A percentile compares a stretch with the other conserved stretches of the same genome.
These are phyloP conservation scores for Gossypium aridum DNA, from an alignment of 441 rosid genomes.

Conservation along the genomic window DNA sequence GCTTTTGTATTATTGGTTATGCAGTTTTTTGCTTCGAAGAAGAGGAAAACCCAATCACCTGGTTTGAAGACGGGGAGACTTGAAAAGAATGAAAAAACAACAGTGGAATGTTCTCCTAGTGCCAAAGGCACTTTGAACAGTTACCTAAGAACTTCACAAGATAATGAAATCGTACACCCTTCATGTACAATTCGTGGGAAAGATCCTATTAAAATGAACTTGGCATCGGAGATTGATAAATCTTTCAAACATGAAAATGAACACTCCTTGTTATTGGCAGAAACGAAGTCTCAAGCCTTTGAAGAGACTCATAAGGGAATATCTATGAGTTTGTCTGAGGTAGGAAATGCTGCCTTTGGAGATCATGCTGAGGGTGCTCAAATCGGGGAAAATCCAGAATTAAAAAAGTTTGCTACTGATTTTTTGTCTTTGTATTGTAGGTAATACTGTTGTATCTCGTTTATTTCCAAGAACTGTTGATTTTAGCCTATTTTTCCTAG, in stretches of 20 bases:
- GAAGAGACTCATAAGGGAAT: slow-evolving; percentile 27
- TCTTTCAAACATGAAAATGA: slow-evolving; percentile 25
- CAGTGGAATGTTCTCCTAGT: slow-evolving; percentile 53
- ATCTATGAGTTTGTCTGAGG: slow-evolving; percentile 30
- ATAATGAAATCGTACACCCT: slow-evolving; percentile 16
- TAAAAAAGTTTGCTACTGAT: slow-evolving; percentile 63
- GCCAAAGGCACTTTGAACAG: slow-evolving; percentile 62
- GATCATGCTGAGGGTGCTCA: slow-evolving; percentile 22
- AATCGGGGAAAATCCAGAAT: slow-evolving; percentile 37
- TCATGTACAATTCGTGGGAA: slow-evolving; percentile 19
- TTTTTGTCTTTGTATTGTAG: slow-evolving; percentile 90
- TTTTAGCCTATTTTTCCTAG: neutral
- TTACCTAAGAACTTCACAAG: slow-evolving; percentile 51
- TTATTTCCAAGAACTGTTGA: neutral
- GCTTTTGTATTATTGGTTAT: slow-evolving; percentile 12
- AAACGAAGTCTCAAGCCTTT: slow-evolving; percentile 13
- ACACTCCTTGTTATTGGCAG: slow-evolving; percentile 18
- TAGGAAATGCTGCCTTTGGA: slow-evolving; percentile 24
- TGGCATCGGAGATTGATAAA: slow-evolving; percentile 37
- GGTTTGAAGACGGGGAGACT: slow-evolving; percentile 43
- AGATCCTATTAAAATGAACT: slow-evolving; percentile 38
- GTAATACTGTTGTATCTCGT: slow-evolving; percentile 31
- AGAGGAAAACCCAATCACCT: slow-evolving; percentile 68
- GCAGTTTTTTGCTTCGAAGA: slow-evolving; percentile 78
- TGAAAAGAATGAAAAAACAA: slow-evolving; percentile 42